Percentiles rank a stretch among this genome's conserved stretches.
phyloP scores from a whole-genome alignment of 345 rosid genomes.

The Gossypium australe region DNA sequence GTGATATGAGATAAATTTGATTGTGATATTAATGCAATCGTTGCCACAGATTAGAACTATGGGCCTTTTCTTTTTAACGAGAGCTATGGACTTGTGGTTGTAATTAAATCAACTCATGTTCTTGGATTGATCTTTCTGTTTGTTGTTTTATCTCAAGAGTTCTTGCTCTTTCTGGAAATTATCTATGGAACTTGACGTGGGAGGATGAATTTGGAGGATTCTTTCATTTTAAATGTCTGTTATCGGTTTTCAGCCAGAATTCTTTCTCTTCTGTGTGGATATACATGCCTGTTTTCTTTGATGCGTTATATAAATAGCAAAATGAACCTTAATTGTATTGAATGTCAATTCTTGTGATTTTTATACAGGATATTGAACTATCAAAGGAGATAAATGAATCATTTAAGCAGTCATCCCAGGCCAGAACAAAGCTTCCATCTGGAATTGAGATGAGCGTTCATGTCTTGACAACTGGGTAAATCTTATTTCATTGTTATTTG shows the following conservation, averaged over 20 bases:
- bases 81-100: background rate
- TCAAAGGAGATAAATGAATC: slow-evolving; percentile 98
- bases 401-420: slow-evolving; percentile 95
- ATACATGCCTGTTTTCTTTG: background rate
- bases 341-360: slow-evolving; percentile 11
- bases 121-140: background rate
- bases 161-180: background rate
- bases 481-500: slow-evolving; percentile 8
- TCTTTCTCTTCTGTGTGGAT: background rate
- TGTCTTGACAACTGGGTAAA: slow-evolving; percentile 91
- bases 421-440: slow-evolving; percentile 87
- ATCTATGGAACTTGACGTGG: background rate
- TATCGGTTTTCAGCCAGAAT: background rate
- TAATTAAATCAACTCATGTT: background rate
- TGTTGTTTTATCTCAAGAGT: background rate
- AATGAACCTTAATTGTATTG: slow-evolving; percentile 8
- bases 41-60: background rate
- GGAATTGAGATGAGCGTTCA: slow-evolving; percentile 99
- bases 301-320: background rate
- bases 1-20: background rate
- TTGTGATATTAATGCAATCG: background rate
- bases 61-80: background rate
- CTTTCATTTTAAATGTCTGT: background rate
- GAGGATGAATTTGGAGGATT: background rate
- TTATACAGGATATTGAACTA: slow-evolving; percentile 81